Evolutionary conservation across 305 asterid species (phyloP).

Genomic region (Fraxinus xanthoxyloides): DNA sequence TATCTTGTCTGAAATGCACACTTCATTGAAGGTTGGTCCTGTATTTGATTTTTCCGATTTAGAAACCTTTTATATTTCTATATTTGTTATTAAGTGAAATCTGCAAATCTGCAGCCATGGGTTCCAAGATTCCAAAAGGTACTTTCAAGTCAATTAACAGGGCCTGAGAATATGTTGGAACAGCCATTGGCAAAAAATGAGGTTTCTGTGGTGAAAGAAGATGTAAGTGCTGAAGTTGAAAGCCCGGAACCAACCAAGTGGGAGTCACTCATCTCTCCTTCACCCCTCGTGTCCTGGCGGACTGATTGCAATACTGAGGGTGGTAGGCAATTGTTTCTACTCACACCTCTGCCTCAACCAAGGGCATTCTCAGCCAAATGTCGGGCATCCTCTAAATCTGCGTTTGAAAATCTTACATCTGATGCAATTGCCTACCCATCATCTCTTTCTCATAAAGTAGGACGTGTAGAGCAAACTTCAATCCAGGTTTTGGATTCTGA

Average conservation of each 20-base stretch:
- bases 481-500: conserved; percentile 24
- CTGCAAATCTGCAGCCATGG: conserved; percentile 73
- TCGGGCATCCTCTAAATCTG: conserved; percentile 29
- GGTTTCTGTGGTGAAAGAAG: conserved; percentile 24
- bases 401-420: conserved; percentile 27
- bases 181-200: conserved; percentile 30
- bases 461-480: conserved; percentile 25
- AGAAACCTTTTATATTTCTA: conserved; percentile 2
- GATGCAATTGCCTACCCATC: conserved; percentile 18
- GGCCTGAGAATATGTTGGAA: conserved; percentile 33
- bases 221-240: conserved; percentile 25
- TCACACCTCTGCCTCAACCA: conserved; percentile 75
- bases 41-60: conserved; percentile 11
- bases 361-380: conserved; percentile 41
- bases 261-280: conserved; percentile 79
- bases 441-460: conserved; percentile 17
- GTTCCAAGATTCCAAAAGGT: conserved; percentile 59
- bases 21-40: conserved; percentile 65
- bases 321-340: conserved; percentile 77
- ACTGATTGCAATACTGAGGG: conserved; percentile 60
- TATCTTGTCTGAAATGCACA: conserved; percentile 62
- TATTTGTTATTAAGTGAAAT: conserved; percentile 12
- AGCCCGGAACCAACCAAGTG: conserved; percentile 62
- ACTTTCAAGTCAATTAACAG: conserved; percentile 31
- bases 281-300: conserved; percentile 93